Conservation (phyloP, 257 asterid species). For the Nicotiana obtusifolia region DNA sequence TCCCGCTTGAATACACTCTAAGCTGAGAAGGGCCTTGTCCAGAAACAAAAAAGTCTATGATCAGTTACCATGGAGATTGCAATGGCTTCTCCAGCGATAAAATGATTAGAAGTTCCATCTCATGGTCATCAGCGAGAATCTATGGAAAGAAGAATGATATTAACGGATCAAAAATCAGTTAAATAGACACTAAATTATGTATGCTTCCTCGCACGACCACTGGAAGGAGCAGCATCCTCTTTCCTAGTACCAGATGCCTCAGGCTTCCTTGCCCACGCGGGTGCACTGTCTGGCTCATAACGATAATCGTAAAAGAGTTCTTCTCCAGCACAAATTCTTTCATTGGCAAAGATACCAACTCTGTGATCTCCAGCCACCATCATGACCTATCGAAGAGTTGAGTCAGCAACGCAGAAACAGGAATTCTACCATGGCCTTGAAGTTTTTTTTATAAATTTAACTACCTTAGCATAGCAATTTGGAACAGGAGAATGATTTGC, state of each 20-base stretch:
- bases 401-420: background rate
- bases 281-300: constrained; percentile 83
- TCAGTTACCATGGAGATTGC: constrained; percentile 1
- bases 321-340: constrained; percentile 78
- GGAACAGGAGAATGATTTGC: constrained; percentile 99
- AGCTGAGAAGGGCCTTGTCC: background rate
- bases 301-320: constrained; percentile 90
- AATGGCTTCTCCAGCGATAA: constrained; percentile 5
- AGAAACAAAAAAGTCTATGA: background rate
- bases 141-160: constrained; percentile 19
- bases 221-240: constrained; percentile 34
- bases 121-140: background rate
- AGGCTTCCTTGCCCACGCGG: constrained; percentile 94
- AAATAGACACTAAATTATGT: constrained; percentile 20
- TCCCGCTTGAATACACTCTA: background rate
- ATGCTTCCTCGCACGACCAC: constrained; percentile 42
- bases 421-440: background rate
- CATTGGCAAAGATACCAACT: constrained; percentile 88
- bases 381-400: constrained; percentile 53
- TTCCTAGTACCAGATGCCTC: constrained; percentile 57
- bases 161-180: background rate
- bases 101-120: constrained; percentile 5
- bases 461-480: constrained; percentile 91
- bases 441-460: background rate
- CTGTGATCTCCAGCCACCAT: constrained; percentile 98